Evolutionary conservation across 2,329 filamentous ascomycete genomes (phyloP), one percentile per base, ranked within the genome.

Genomic region (Lachnellula occidentalis): DNA sequence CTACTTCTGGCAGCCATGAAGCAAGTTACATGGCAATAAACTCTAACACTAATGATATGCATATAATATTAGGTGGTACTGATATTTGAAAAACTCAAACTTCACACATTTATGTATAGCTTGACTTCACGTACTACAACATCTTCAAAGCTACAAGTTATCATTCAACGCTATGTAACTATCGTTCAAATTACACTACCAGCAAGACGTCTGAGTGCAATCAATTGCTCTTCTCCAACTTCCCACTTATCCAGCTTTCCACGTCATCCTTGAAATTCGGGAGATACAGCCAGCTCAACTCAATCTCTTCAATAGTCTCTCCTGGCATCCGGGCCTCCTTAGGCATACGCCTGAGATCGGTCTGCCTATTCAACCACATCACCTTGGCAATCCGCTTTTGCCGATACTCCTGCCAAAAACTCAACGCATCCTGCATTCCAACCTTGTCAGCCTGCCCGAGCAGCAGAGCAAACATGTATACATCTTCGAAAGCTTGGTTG

Each of bases 401-500:
- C 8, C 79, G 67, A 12, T 74, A 73, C 0, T 62, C 54, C 59
- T 81, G 74, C 81, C 79, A 83, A 27, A 68, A 67, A 21, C 58
- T 67, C 34, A 72, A 61, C 1, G 65, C 70, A 14, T 64, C 63
- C 12, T 59, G 60, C 46, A 70, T 61, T 0, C 55, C 64, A 11
- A 34, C 58, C 24, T 48, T 64, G 12, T 43, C 57, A 42, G 56
- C 54, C 54, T 70, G 60, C 5, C 62, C 64, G 52, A 74, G 51
- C 0, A 80, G 58, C 3, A 74, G 62, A 2, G 75, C 72, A 22
- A 79, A 70, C 0, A 70, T 72, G 50, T 74, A 75, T 1, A 75
- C 73, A 55, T 82, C 78, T 56, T 81, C 78, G 34, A 77, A 74
- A 0, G 74, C 74, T 46, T 77, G 73, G 51, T 76, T 77, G 1